These are phyloP conservation scores for Lasiodiplodia sp. DNA, from an alignment of 2,329 filamentous ascomycete genomes.

Conservation along the genomic window DNA sequence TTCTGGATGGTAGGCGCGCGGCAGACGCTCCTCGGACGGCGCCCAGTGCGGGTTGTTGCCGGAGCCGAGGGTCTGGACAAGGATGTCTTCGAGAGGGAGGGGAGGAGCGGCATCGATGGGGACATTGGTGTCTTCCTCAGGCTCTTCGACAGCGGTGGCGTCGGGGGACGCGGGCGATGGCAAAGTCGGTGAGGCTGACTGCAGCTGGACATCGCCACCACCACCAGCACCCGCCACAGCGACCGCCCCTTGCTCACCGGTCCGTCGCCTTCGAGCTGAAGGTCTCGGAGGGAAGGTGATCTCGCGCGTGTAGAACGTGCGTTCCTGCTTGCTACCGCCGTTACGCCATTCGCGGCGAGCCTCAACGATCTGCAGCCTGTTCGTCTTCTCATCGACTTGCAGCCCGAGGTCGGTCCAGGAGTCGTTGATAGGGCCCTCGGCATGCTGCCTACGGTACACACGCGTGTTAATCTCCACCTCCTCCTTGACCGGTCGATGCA, in stretches of 20 bases:
- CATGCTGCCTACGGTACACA: conserved; percentile 71
- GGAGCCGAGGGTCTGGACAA: conserved; percentile 38
- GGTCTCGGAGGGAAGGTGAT: conserved; percentile 52
- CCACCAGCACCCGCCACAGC: not conserved
- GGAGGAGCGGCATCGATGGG: not conserved
- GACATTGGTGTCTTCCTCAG: not conserved
- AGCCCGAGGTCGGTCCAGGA: conserved; percentile 74
- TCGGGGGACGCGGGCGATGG: not conserved
- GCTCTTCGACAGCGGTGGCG: not conserved
- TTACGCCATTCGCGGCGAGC: conserved; percentile 71
- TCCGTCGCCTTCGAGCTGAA: not conserved
- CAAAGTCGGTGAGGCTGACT: conserved; percentile 9
- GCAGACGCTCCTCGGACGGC: conserved; percentile 47
- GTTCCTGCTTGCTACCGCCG: conserved; percentile 63
- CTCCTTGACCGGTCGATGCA: conserved; percentile 54
- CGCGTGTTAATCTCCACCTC: conserved; percentile 54
- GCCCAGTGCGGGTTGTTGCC: conserved; percentile 50
- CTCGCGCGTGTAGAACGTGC: conserved; percentile 70
- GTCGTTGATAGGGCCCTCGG: conserved; percentile 76
- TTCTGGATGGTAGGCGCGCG: conserved; percentile 57
- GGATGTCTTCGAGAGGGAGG: conserved; percentile 42
- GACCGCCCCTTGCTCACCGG: not conserved
- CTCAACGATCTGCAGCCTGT: conserved; percentile 69
- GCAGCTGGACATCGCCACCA: not conserved
- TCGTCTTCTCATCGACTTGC: conserved; percentile 65